phyloP scores from a whole-genome alignment of 1,284 basidiomycete species.

The Rhodotorula sp. region DNA sequence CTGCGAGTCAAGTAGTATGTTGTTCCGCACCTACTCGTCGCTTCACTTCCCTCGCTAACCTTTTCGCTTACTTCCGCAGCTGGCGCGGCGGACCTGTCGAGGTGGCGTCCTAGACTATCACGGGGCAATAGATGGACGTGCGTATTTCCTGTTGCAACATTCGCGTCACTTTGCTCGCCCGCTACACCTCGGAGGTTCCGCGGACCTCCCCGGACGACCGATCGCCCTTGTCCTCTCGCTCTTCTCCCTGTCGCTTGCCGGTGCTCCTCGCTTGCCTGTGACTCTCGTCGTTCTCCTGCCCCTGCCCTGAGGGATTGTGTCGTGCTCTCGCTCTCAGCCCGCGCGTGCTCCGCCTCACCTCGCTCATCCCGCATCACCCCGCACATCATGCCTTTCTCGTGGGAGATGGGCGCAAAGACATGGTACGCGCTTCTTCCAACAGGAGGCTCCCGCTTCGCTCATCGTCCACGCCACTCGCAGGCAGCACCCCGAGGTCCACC shows the following conservation, averaged over 20 bases:
- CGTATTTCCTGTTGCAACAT: not conserved
- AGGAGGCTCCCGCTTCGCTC: not conserved
- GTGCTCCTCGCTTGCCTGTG: not conserved
- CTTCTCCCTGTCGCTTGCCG: not conserved
- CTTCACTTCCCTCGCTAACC: not conserved
- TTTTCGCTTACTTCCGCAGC: conserved; percentile 7
- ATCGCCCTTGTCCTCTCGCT: not conserved
- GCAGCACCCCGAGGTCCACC: conserved; percentile 8
- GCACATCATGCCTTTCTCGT: not conserved
- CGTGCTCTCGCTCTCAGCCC: not conserved
- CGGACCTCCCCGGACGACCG: not conserved
- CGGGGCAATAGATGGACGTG: not conserved
- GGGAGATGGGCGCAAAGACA: conserved; percentile 14
- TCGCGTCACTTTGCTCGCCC: not conserved
- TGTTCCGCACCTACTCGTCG: not conserved
- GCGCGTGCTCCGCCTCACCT: not conserved
- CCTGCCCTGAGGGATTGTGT: not conserved
- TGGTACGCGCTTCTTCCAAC: not conserved
- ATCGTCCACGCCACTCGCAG: not conserved
- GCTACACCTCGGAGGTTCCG: not conserved
- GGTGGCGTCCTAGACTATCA: not conserved
- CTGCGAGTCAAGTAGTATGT: conserved; percentile 42
- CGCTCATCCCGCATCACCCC: not conserved
- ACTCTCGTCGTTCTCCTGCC: too few species aligned
- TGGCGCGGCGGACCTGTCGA: conserved; percentile 39